Percentiles rank a stretch among this genome's conserved stretches.
Conservation (phyloP, 1,284 basidiomycete species). For the Mycosarcoma mackinlayi region DNA sequence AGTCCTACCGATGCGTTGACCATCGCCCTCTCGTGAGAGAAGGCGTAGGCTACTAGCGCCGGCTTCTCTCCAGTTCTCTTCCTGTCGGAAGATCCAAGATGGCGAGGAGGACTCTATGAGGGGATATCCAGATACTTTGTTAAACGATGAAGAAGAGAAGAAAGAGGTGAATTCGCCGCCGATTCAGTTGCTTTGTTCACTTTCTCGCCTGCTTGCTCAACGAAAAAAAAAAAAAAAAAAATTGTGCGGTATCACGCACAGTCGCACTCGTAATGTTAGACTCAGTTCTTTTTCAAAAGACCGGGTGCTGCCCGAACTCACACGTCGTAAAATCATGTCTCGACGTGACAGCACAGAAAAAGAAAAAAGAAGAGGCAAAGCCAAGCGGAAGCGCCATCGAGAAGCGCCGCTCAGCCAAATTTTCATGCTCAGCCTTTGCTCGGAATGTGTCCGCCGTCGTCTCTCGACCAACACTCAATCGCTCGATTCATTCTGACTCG, state of each 20-base stretch:
- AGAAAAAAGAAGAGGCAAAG: background rate
- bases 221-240: conserved; percentile 3
- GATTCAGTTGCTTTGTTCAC: background rate
- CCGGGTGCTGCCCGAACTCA: too few relatives aligned
- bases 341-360: background rate
- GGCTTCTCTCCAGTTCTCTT: conserved; percentile 54
- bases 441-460: conserved; percentile 1
- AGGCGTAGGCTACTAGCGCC: conserved; percentile 26
- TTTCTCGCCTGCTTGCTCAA: background rate
- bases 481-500: too few relatives aligned
- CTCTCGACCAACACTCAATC: background rate
- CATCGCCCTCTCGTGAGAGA: conserved; percentile 31
- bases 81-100: conserved; percentile 46
- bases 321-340: background rate
- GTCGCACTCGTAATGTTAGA: too few relatives aligned
- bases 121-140: conserved; percentile 53
- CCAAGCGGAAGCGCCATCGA: background rate
- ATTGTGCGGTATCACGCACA: too few relatives aligned
- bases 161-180: conserved; percentile 2
- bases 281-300: too few relatives aligned
- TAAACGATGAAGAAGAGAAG: conserved; percentile 53
- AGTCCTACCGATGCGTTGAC: conserved; percentile 33
- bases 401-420: background rate
- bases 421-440: conserved; percentile 5
- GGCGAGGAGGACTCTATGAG: conserved; percentile 57